phyloP scores from a whole-genome alignment of 768 basidiomycete species.

The Sporobolomyces roseus region DNA sequence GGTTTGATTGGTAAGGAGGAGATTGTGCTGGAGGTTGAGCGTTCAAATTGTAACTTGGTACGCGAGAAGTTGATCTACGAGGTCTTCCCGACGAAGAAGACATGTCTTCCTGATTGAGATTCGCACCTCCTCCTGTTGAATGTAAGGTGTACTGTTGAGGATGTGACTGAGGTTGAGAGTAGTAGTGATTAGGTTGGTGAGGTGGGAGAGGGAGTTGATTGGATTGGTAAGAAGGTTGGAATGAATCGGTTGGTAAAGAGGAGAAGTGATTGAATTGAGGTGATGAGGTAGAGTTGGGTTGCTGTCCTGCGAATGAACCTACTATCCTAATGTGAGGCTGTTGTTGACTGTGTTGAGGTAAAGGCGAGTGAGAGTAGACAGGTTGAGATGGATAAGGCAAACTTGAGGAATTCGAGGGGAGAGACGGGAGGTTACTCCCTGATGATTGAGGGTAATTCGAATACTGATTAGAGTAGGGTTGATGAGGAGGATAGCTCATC shows the following conservation, averaged over 20 bases:
- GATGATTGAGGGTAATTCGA: neutral
- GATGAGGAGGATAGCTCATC: slow-evolving; percentile 15
- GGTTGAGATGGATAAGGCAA: slow-evolving; percentile 7
- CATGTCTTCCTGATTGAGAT: too few relatives aligned
- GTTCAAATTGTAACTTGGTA: neutral
- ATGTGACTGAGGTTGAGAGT: neutral
- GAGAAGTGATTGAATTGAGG: neutral
- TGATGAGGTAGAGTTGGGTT: too few relatives aligned
- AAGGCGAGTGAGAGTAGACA: slow-evolving; percentile 2
- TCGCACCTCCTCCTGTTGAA: neutral
- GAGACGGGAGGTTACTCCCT: neutral
- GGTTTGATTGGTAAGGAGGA: neutral
- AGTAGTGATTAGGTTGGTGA: neutral
- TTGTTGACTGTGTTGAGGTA: neutral
- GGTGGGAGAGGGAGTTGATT: neutral
- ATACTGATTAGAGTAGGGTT: neutral
- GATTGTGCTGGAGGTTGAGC: neutral
- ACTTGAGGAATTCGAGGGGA: neutral
- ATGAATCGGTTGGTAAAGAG: neutral
- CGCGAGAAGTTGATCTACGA: slow-evolving; percentile 4
- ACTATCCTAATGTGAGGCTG: slow-evolving; percentile 2
- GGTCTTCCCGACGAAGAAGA: too few relatives aligned
- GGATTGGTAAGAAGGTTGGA: neutral
- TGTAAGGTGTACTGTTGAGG: neutral
- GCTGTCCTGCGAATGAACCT: slow-evolving; percentile 3